Conservation (phyloP, 2,329 filamentous ascomycete genomes). For the Trichoderma citrinoviride region DNA sequence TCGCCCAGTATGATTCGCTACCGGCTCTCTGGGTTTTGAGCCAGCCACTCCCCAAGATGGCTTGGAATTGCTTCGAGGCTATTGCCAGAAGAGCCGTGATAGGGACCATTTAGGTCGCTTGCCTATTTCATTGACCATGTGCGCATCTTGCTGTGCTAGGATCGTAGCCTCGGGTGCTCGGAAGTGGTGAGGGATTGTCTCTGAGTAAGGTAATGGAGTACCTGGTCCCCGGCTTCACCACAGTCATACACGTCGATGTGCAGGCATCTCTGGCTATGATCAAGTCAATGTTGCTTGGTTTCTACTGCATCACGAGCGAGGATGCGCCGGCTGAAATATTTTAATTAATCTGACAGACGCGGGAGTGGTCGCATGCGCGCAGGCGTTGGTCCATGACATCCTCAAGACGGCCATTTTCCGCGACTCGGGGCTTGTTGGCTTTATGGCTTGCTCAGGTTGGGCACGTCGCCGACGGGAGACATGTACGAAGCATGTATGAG, state of each 20-base stretch:
- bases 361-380: conserved; percentile 6
- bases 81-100: background rate
- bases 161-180: background rate
- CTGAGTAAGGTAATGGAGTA: background rate
- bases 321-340: background rate
- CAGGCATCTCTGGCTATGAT: too few species aligned
- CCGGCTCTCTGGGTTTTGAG: conserved; percentile 29
- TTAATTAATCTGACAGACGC: conserved; percentile 2
- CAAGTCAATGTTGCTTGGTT: too few species aligned
- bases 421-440: background rate
- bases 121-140: background rate
- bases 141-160: background rate
- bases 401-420: background rate
- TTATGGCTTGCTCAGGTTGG: background rate
- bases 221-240: too few species aligned
- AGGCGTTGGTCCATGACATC: background rate
- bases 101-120: background rate
- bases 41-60: background rate
- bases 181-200: too few species aligned
- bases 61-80: background rate
- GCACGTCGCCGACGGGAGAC: background rate
- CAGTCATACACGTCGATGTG: too few species aligned
- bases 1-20: conserved; percentile 32
- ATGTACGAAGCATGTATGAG: background rate
- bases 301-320: conserved; percentile 15